Base-by-base conservation (phyloP, 2,329 filamentous ascomycete species). In the Fusarium sp. region DNA sequence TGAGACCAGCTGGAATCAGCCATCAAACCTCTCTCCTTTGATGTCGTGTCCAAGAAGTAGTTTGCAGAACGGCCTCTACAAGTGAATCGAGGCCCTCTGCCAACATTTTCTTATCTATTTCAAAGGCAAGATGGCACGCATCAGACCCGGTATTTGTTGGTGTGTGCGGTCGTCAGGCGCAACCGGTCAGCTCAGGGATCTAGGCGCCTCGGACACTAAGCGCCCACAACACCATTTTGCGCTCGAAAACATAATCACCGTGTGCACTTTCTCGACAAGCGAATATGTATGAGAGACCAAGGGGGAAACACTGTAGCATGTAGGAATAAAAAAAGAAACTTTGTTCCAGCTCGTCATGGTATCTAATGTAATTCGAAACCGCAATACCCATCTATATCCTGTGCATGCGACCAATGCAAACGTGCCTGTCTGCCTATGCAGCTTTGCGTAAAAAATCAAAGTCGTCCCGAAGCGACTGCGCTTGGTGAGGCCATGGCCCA, bases 331-430 rank as follows among this genome's bases (percentile, higher is more conserved):
- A 45, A 54, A 57, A 58, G 37, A 61, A 54, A 56, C 57, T 66
- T 64, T 56, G 45, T 58, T 58, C 70, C 66, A 69, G 68, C 67
- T 70, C 58, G 52, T 71, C 34, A 65, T 77, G 76, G 76, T 78
- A 78, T 77, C 71, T 76, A 57, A 68, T 71, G 67, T 67, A 77
- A 78, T 70, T 50, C 67, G 60, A 78, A 72, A 58, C 66, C 65
- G 54, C 54, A 64, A 74, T 57, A 71, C 67, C 62, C 61, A 48
- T 69, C 67, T 73, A 72, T 71, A 57, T 30, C 63, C 39, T 68
- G 54, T 57, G 48, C 67, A 69, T 57, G 48, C 62, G 57, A 64
- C 62, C 56, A 58, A 66, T 72, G 68, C 66, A 68, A 74, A 71
- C 64, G 74, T 70, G 64, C 59, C 60, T 64, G 39, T 67, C 63